Conservation (phyloP, 176 grass and related monocot genomes). For the Hyparrhenia diplandra region DNA sequence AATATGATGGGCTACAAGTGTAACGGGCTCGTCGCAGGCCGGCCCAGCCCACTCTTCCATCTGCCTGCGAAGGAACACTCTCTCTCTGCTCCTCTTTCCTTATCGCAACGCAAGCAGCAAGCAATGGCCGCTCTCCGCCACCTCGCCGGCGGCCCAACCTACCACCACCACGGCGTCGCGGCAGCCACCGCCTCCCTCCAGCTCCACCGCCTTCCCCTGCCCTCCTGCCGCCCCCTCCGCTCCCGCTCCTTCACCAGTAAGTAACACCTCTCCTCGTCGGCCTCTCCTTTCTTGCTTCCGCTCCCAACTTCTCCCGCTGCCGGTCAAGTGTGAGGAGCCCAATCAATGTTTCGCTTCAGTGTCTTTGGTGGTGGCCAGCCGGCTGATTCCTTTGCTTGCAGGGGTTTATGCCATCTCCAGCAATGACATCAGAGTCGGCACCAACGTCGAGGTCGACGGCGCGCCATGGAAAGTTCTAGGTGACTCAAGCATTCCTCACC, state of each 20-base stretch:
- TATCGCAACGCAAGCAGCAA: neutral
- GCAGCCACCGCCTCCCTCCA: slow-evolving; percentile 15
- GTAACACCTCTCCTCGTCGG: neutral
- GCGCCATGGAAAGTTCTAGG: slow-evolving; percentile 80
- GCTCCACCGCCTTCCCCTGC: neutral
- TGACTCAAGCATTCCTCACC: slow-evolving; percentile 10
- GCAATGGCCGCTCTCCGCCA: slow-evolving; percentile 54
- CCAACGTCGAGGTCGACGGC: slow-evolving; percentile 83
- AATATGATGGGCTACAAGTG: neutral
- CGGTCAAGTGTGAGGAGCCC: neutral
- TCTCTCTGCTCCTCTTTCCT: too few relatives aligned
- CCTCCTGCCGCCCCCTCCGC: slow-evolving; percentile 13
- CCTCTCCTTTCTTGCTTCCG: neutral
- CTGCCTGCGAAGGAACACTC: neutral
- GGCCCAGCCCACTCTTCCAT: neutral
- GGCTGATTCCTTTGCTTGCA: slow-evolving; percentile 19
- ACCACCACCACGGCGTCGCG: neutral
- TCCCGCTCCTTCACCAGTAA: slow-evolving; percentile 31
- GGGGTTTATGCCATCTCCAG: slow-evolving; percentile 80
- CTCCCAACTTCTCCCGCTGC: neutral
- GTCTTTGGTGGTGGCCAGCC: too few relatives aligned
- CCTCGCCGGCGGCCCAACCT: slow-evolving; percentile 33
- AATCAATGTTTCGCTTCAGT: neutral
- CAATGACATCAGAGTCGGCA: slow-evolving; percentile 89
- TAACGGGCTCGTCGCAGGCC: neutral